phyloP scores from a whole-genome alignment of 495 filamentous ascomycete species.

The Rhizodiscina lignyota region DNA sequence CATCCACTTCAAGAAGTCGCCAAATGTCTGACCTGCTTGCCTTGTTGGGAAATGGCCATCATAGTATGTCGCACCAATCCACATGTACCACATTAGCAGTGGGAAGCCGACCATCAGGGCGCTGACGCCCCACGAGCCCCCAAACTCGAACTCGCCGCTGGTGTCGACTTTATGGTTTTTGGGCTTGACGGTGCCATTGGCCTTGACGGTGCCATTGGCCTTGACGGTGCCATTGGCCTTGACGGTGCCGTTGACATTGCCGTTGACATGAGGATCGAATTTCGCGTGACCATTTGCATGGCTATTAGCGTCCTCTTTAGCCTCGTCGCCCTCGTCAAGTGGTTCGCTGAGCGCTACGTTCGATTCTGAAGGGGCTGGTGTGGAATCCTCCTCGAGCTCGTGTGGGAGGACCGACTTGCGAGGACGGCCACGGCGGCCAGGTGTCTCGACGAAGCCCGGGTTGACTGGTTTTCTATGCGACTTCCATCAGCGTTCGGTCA shows the following conservation, averaged over 20 bases:
- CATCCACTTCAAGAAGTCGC: constrained; percentile 53
- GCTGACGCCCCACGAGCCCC: constrained; percentile 57
- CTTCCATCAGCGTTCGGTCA: constrained; percentile 2
- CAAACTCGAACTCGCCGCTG: constrained; percentile 76
- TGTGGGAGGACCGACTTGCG: constrained; percentile 16
- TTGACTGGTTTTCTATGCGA: constrained; percentile 17
- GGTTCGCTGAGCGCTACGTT: constrained; percentile 3
- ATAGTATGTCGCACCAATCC: constrained; percentile 88
- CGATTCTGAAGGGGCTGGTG: constrained; percentile 3
- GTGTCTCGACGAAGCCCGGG: constrained; percentile 28
- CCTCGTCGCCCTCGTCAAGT: constrained; percentile 6
- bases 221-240: constrained; percentile 3
- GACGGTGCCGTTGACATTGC: constrained; percentile 2
- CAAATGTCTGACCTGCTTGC: constrained; percentile 42
- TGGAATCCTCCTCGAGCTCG: constrained; percentile 8
- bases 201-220: constrained; percentile 9
- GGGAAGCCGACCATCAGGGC: constrained; percentile 90
- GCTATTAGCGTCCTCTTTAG: constrained; percentile 7
- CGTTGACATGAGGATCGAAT: constrained; percentile 1
- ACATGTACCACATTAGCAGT: constrained; percentile 95
- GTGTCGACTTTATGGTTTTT: constrained; percentile 61
- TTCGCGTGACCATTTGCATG: constrained; percentile 14
- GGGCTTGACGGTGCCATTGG: constrained; percentile 4
- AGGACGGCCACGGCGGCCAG: constrained; percentile 15
- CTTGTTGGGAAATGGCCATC: constrained; percentile 62